phyloP scores from a whole-genome alignment of 116 monocot species.

The Trichopus zeylanicus region DNA sequence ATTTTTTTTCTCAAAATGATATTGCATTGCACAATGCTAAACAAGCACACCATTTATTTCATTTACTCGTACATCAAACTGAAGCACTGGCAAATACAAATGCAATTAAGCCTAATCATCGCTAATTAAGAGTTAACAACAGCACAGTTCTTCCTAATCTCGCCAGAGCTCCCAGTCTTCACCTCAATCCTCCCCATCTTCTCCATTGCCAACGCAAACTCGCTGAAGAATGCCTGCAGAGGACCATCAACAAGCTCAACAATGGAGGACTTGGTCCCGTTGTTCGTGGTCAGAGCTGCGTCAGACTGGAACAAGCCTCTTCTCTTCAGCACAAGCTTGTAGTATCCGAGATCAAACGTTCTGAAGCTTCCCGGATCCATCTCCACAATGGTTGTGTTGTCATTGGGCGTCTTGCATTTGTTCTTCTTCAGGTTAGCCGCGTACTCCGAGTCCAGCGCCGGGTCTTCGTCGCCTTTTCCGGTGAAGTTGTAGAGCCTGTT shows the following conservation, averaged over 20 bases:
- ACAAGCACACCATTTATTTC: too few relatives aligned
- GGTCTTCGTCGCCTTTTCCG: conserved; percentile 64
- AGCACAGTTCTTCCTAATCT: conserved; percentile 69
- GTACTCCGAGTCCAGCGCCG: conserved; percentile 48
- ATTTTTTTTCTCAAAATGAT: too few relatives aligned
- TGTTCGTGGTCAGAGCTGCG: conserved; percentile 45
- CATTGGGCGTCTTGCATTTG: conserved; percentile 48
- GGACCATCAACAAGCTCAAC: conserved; percentile 32
- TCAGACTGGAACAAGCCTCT: conserved; percentile 81
- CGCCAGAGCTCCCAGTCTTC: conserved; percentile 47
- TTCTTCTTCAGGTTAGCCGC: conserved; percentile 49
- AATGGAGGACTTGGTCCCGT: conserved; percentile 25
- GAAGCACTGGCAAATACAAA: too few relatives aligned
- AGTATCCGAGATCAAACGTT: conserved; percentile 76
- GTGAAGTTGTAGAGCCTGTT: conserved; percentile 80
- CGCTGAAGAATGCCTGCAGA: conserved; percentile 26
- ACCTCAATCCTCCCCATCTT: conserved; percentile 61
- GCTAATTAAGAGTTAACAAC: conserved; percentile 35
- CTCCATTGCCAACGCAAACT: conserved; percentile 56
- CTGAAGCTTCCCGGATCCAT: conserved; percentile 83
- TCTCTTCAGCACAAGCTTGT: conserved; percentile 49
- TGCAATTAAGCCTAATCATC: too few relatives aligned
- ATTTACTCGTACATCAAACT: too few relatives aligned
- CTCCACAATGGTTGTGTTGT: conserved; percentile 64
- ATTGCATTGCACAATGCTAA: too few relatives aligned